A percentile compares a stretch with the other conserved stretches of the same genome.
Evolutionary conservation across 192 early-diverging fungal genomes (phyloP).

Genomic region (Radiomyces spectabilis): DNA sequence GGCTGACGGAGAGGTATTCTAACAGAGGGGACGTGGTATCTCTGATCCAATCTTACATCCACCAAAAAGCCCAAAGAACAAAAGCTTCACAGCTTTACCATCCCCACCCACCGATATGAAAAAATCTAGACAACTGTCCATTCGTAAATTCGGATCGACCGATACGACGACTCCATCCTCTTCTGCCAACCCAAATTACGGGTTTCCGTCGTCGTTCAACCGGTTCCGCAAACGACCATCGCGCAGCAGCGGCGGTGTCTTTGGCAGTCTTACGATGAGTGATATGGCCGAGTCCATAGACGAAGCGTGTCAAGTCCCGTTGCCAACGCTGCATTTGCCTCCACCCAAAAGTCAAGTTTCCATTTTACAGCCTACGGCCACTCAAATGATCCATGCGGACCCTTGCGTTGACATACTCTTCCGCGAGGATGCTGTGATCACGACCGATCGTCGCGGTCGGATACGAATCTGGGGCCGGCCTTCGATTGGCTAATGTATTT

Average conservation of each 20-base stretch:
- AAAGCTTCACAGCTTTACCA: neutral
- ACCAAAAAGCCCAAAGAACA: too few species aligned
- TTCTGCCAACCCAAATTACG: neutral
- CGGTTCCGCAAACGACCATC: too few species aligned
- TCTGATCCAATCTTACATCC: too few species aligned
- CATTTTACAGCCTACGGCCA: conserved; percentile 8
- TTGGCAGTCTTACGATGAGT: neutral
- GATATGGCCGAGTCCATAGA: neutral
- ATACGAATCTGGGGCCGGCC: conserved; percentile 25
- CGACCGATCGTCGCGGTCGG: conserved; percentile 22
- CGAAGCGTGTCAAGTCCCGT: neutral
- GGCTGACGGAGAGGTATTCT: too few species aligned
- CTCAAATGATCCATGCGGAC: conserved; percentile 13
- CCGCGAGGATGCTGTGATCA: conserved; percentile 6
- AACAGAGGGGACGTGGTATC: too few species aligned
- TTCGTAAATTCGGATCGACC: too few species aligned
- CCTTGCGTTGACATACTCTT: conserved; percentile 14
- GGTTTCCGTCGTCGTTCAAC: neutral
- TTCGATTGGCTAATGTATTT: too few species aligned
- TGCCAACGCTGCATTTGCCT: conserved; percentile 15
- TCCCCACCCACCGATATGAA: neutral
- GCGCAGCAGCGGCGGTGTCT: neutral
- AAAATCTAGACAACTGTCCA: too few species aligned
- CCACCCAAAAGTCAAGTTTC: conserved; percentile 14
- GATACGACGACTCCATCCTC: too few species aligned